Percentiles rank a stretch among this genome's conserved stretches.
Conservation (phyloP, 352 stramenopile genomes). For the Plasmopara viticola region DNA sequence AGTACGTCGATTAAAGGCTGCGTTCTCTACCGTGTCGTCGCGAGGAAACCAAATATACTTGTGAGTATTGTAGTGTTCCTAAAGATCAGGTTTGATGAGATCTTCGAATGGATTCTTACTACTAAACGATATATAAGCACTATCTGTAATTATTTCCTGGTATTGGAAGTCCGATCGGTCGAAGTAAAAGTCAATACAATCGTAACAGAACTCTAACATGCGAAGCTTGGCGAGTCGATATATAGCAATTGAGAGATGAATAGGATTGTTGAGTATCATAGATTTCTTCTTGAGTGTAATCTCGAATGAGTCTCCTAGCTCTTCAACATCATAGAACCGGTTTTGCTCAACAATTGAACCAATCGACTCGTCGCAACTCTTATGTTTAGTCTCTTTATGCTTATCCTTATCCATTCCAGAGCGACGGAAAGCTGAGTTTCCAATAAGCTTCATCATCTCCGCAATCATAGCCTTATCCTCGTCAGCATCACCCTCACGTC, state of each 20-base stretch:
- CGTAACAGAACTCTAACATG: constrained; percentile 2
- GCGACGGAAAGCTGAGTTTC: not conserved
- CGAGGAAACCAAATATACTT: constrained; percentile 1
- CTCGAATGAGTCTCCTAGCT: not conserved
- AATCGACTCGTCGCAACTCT: not conserved
- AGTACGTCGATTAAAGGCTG: not conserved
- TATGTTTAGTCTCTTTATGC: not conserved
- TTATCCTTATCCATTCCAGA: not conserved
- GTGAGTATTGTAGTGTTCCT: not conserved
- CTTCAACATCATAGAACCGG: too few relatives aligned
- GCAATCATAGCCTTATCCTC: not conserved
- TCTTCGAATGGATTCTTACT: not conserved
- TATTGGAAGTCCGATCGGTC: not conserved
- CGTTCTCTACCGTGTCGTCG: not conserved
- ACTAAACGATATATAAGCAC: not conserved
- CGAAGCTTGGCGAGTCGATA: constrained; percentile 5
- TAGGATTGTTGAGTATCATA: constrained; percentile 1
- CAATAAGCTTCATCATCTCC: not conserved
- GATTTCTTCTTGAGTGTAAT: not conserved
- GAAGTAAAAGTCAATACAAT: not conserved
- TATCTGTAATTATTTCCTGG: not conserved
- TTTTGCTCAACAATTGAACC: not conserved
- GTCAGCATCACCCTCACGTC: not conserved
- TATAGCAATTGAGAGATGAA: constrained; percentile 8
- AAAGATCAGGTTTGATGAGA: not conserved